phyloP scores from a whole-genome alignment of 345 rosid genomes.

The Clausena lansium region DNA sequence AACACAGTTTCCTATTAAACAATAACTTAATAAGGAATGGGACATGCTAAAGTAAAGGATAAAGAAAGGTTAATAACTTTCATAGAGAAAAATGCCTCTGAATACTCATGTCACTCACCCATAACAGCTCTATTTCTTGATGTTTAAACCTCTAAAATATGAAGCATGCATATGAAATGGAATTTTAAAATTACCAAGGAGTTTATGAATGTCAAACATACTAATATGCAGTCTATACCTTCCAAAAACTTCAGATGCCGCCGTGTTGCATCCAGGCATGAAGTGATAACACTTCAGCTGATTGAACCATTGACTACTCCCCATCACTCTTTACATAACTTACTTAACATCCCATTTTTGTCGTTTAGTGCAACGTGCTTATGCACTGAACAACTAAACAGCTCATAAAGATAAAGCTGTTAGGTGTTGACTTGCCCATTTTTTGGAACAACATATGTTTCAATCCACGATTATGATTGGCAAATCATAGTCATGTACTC shows the following conservation, averaged over 20 bases:
- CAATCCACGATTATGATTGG: not conserved
- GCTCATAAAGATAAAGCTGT: not conserved
- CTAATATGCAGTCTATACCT: not conserved
- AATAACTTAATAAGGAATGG: not conserved
- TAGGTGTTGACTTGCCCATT: not conserved
- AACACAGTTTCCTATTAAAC: not conserved
- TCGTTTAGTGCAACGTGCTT: not conserved
- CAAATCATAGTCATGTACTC: not conserved
- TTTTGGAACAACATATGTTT: not conserved
- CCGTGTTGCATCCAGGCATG: not conserved
- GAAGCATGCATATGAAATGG: not conserved
- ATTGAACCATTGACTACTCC: not conserved
- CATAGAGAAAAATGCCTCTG: not conserved
- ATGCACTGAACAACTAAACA: not conserved
- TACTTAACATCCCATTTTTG: not conserved
- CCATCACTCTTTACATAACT: not conserved
- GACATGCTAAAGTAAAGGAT: not conserved
- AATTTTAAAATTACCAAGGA: not conserved
- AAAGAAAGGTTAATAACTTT: not conserved
- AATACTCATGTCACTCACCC: not conserved
- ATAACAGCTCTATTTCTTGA: not conserved
- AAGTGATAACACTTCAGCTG: not conserved
- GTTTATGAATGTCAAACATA: not conserved
- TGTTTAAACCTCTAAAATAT: constrained; percentile 5
- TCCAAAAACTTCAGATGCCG: not conserved